These are phyloP conservation scores for Harrya chromipes DNA, from an alignment of 768 basidiomycete species.

Conservation along the genomic window DNA sequence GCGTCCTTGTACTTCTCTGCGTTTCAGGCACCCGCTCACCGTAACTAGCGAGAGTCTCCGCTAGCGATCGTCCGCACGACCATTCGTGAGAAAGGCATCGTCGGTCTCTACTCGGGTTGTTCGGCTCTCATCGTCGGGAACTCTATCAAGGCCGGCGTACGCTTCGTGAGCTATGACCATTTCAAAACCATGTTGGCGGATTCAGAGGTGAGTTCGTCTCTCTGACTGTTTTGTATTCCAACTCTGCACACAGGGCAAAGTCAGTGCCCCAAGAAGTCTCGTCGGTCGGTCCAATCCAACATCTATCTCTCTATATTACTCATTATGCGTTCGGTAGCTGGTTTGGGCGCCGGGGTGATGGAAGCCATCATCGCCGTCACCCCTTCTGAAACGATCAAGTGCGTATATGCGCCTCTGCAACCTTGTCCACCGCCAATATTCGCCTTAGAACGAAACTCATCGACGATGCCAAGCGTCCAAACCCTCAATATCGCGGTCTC, in stretches of 20 bases:
- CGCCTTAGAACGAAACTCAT: constrained; percentile 89
- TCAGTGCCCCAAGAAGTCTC: constrained; percentile 81
- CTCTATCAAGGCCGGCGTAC: constrained; percentile 89
- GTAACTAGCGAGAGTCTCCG: constrained; percentile 58
- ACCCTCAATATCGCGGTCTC: constrained; percentile 84
- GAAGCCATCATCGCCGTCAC: constrained; percentile 96
- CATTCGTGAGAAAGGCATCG: constrained; percentile 66
- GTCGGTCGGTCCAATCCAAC: constrained; percentile 47
- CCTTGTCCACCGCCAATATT: background rate
- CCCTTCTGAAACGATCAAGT: constrained; percentile 99
- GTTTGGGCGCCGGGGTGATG: constrained; percentile 83
- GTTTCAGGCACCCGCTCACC: background rate
- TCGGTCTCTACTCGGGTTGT: constrained; percentile 92
- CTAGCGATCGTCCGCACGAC: constrained; percentile 75
- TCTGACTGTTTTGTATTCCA: background rate
- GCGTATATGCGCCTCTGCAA: constrained; percentile 21
- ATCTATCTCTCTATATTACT: constrained; percentile 4
- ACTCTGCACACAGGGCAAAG: constrained; percentile 66
- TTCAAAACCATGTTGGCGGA: constrained; percentile 86
- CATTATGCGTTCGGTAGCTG: constrained; percentile 42
- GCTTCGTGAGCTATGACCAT: constrained; percentile 92
- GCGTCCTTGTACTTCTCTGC: constrained; percentile 5
- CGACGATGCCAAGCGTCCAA: constrained; percentile 83
- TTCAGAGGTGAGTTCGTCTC: constrained; percentile 54
- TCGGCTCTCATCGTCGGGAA: constrained; percentile 89